A percentile compares a stretch with the other conserved stretches of the same genome.
phyloP scores from a whole-genome alignment of 371 early-diverging fungal species.

The Haplosporangium sp. region DNA sequence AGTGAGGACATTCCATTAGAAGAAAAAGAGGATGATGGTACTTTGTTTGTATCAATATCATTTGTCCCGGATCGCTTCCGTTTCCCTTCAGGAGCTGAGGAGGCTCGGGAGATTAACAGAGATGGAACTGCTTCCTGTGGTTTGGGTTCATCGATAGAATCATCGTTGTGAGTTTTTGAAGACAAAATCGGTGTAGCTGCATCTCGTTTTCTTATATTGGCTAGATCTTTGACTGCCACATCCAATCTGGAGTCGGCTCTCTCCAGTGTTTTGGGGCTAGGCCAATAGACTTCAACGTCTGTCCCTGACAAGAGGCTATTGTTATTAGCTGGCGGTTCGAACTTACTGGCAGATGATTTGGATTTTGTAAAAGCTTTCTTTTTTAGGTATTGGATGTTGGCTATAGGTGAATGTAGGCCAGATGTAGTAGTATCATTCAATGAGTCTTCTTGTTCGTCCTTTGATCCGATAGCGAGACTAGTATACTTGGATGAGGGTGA shows the following conservation, averaged over 20 bases:
- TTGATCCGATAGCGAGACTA: slow-evolving; percentile 27
- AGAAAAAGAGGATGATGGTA: not conserved
- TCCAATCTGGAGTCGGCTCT: slow-evolving; percentile 21
- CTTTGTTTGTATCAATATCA: not conserved
- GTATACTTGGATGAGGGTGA: slow-evolving; percentile 29
- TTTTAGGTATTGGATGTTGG: not conserved
- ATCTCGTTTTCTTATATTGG: not conserved
- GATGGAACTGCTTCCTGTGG: not conserved
- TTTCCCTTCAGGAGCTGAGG: slow-evolving; percentile 6
- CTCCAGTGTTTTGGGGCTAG: slow-evolving; percentile 19
- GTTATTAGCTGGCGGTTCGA: not conserved
- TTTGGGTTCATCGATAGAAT: not conserved
- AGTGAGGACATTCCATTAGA: not conserved
- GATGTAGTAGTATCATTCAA: not conserved
- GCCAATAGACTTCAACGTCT: slow-evolving; percentile 11
- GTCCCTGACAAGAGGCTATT: not conserved
- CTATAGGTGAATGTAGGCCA: not conserved
- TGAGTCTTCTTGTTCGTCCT: not conserved
- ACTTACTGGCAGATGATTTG: not conserved
- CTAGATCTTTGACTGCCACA: slow-evolving; percentile 5
- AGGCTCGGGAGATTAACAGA: not conserved
- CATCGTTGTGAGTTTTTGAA: not conserved
- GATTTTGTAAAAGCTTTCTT: not conserved
- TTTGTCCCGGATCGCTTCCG: not conserved
- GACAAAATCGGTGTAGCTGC: not conserved